Evolutionary conservation across 2,329 filamentous ascomycete genomes (phyloP).

Genomic region (Colletotrichum paranaense): DNA sequence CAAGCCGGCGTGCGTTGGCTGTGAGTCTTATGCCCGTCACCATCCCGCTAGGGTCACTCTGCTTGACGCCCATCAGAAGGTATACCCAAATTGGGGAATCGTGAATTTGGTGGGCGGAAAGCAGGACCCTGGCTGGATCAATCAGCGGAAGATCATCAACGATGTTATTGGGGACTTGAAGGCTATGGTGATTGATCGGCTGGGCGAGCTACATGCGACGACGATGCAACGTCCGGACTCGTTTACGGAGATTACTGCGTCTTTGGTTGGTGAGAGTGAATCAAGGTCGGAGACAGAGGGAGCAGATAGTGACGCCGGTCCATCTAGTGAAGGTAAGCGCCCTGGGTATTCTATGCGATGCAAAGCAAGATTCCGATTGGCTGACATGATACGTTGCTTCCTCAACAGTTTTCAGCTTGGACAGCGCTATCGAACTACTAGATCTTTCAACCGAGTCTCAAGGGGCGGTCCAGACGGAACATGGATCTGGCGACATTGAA

Average conservation of each 20-base stretch:
- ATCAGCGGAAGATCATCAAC: conserved; percentile 1
- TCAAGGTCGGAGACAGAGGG: background rate
- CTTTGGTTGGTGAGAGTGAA: background rate
- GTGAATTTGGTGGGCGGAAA: background rate
- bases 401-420: background rate
- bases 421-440: background rate
- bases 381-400: background rate
- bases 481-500: too few relatives aligned
- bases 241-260: background rate
- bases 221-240: background rate
- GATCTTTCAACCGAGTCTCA: background rate
- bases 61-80: conserved; percentile 51
- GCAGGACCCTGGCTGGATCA: background rate
- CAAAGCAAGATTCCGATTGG: background rate
- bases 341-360: background rate
- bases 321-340: background rate
- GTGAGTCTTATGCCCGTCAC: conserved; percentile 54
- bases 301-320: background rate
- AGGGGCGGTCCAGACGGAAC: background rate
- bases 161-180: conserved; percentile 10
- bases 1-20: conserved; percentile 63
- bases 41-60: conserved; percentile 48
- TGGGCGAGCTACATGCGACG: background rate
- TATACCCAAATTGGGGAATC: conserved; percentile 54
- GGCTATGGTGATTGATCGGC: background rate